These are phyloP conservation scores for Escallonia herrerae DNA, from an alignment of 129 eudicot species.

Conservation along the genomic window DNA sequence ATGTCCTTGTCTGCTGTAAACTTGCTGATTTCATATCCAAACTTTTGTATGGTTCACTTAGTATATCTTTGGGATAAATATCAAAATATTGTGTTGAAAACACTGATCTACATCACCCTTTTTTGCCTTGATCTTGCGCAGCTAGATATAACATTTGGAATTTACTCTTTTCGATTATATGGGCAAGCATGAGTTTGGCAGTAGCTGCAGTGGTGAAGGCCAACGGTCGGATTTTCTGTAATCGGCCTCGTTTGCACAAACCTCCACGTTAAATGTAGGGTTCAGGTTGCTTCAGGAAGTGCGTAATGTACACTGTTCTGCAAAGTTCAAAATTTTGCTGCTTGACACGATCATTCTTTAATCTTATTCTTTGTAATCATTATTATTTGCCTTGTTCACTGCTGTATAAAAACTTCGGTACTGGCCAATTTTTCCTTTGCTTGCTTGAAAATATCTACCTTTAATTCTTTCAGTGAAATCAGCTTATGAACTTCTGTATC, in stretches of 20 bases:
- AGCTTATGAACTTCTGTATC: slow-evolving; percentile 2
- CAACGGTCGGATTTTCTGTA: slow-evolving; percentile 78
- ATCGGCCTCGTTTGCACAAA: slow-evolving; percentile 71
- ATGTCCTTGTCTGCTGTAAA: too few relatives aligned
- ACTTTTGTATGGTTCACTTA: too few relatives aligned
- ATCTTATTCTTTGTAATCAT: slow-evolving; percentile 9
- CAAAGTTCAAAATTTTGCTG: background rate
- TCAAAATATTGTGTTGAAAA: background rate
- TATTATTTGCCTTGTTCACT: background rate
- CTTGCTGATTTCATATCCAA: too few relatives aligned
- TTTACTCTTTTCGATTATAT: slow-evolving; percentile 54
- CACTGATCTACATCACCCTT: background rate
- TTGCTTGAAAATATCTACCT: background rate
- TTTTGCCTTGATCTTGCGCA: slow-evolving; percentile 25
- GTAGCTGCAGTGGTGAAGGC: slow-evolving; percentile 67
- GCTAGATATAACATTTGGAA: slow-evolving; percentile 47
- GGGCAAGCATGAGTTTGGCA: slow-evolving; percentile 75
- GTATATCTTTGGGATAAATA: background rate
- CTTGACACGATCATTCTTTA: slow-evolving; percentile 4
- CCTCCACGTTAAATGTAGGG: slow-evolving; percentile 23
- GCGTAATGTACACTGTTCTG: background rate
- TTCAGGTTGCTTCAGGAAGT: background rate
- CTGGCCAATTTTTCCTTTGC: background rate
- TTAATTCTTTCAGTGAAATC: background rate
- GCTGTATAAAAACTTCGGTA: background rate